Conservation (phyloP, 805 yeast species). For the Saturnispora saitoi region DNA sequence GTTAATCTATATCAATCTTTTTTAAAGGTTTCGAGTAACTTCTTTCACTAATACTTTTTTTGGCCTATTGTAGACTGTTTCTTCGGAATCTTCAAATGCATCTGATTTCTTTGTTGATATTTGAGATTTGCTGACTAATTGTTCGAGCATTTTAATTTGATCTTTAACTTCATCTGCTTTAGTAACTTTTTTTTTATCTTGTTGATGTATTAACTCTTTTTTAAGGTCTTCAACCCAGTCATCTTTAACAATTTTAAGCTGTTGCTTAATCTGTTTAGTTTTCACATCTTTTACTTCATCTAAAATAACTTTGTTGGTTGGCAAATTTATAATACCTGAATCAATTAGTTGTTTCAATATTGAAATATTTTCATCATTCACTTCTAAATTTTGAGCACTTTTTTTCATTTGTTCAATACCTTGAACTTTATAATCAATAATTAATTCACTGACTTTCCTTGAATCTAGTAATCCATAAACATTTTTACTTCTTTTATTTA, state of each 20-base stretch:
- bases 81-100: constrained; percentile 1
- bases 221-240: constrained; percentile 13
- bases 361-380: constrained; percentile 14
- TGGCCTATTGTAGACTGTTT: constrained; percentile 10
- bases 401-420: constrained; percentile 7
- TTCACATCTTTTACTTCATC: constrained; percentile 11
- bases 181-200: not conserved
- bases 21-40: constrained; percentile 10
- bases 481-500: constrained; percentile 8
- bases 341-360: constrained; percentile 16
- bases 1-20: not conserved
- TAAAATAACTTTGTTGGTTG: constrained; percentile 19
- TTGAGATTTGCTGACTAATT: constrained; percentile 15
- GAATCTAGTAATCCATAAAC: constrained; percentile 15
- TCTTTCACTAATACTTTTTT: constrained; percentile 11
- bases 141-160: constrained; percentile 17
- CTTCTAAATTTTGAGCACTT: constrained; percentile 8
- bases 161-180: constrained; percentile 12
- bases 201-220: constrained; percentile 4
- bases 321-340: constrained; percentile 16
- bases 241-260: constrained; percentile 20
- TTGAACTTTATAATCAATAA: constrained; percentile 16
- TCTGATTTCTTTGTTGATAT: constrained; percentile 7
- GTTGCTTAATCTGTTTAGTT: constrained; percentile 15
- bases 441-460: constrained; percentile 15